phyloP scores from a whole-genome alignment of 176 grass and related monocot genomes.

The Oryza nivara region DNA sequence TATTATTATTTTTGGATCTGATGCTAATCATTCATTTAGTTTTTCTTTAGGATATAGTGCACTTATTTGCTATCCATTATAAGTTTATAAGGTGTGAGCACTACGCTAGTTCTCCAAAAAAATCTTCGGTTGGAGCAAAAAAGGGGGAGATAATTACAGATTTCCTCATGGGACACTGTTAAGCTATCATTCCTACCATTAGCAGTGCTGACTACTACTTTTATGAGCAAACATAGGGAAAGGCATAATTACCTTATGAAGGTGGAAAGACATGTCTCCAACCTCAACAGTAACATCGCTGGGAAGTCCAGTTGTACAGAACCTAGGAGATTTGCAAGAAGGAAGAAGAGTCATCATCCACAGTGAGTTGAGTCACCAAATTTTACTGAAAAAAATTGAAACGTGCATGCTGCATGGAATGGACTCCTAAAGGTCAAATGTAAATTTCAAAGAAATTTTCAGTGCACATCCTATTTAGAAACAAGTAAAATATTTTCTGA shows the following conservation, averaged over 20 bases:
- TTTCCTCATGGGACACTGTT: not conserved
- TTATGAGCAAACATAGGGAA: not conserved
- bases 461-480: not conserved
- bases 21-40: not conserved
- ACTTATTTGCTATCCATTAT: not conserved
- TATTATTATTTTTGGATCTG: not conserved
- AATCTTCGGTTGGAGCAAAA: not conserved
- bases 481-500: not conserved
- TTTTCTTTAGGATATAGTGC: not conserved
- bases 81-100: not conserved
- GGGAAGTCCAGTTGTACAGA: constrained; percentile 88
- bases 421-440: not conserved
- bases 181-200: too few species aligned
- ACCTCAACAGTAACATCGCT: constrained; percentile 94
- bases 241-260: constrained; percentile 75
- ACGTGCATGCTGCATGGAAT: not conserved
- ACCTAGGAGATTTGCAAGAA: constrained; percentile 66
- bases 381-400: not conserved
- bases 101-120: not conserved
- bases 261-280: constrained; percentile 94
- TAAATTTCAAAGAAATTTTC: constrained; percentile 2
- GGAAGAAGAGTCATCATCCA: not conserved
- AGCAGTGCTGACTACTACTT: too few species aligned
- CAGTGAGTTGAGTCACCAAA: not conserved
- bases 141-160: not conserved